These are phyloP conservation scores for Talaromyces sp. DNA, from an alignment of 2,329 filamentous ascomycete genomes.

Conservation along the genomic window DNA sequence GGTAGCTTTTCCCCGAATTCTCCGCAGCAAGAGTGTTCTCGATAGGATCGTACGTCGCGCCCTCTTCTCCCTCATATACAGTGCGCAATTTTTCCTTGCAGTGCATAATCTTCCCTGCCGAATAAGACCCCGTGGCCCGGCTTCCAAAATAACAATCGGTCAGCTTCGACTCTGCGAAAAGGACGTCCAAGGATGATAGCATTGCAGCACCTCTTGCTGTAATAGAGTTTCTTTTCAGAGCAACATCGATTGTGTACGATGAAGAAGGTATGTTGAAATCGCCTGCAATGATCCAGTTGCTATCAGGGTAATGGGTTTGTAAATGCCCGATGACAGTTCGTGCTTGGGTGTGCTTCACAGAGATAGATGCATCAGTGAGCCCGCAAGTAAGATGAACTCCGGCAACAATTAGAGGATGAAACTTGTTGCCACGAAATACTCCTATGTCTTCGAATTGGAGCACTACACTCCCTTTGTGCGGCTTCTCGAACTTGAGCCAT, in stretches of 20 bases:
- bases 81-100: conserved; percentile 29
- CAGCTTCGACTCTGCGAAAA: conserved; percentile 20
- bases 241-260: conserved; percentile 53
- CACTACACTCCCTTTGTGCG: conserved; percentile 60
- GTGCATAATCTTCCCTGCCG: no score
- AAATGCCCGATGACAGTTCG: conserved; percentile 53
- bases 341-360: conserved; percentile 58
- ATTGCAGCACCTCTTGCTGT: conserved; percentile 48
- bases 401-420: conserved; percentile 51
- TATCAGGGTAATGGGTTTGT: conserved; percentile 38
- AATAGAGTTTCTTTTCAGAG: conserved; percentile 55
- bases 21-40: conserved; percentile 57
- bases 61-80: conserved; percentile 59
- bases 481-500: conserved; percentile 53
- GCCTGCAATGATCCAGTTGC: conserved; percentile 59
- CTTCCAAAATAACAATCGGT: neutral
- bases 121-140: neutral
- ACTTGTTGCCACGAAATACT: conserved; percentile 29
- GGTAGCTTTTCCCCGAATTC: conserved; percentile 48
- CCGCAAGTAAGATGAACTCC: conserved; percentile 63
- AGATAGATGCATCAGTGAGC: conserved; percentile 58
- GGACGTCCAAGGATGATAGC: conserved; percentile 49
- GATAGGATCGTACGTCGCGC: conserved; percentile 63
- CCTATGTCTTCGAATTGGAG: conserved; percentile 44
- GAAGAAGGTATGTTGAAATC: conserved; percentile 67